Base-by-base conservation (phyloP, 208 protist genomes). In the Leishmania tropica region DNA sequence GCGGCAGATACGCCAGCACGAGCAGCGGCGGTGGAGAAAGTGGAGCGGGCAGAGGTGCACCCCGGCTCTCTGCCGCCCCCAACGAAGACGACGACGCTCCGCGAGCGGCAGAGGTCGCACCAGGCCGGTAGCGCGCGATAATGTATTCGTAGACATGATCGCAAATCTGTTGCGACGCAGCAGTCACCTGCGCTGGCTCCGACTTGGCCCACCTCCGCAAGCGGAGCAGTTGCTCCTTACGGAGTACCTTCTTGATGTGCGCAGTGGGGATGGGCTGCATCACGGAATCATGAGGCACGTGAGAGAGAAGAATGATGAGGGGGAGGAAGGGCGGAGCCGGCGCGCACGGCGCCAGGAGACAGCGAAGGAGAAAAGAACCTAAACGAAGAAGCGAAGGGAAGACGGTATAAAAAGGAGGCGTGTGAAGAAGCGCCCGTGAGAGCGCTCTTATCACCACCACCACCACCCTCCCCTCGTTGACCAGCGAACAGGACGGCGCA, bases 1-100 rank as follows among this genome's bases (percentile, higher is more conserved):
- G 81, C 0, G 94, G 92, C 48, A 94, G 81, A 67, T 95, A 96
- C 3, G 85, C 87, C 65, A 92, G 91, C 5, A 96, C 45, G 47
- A 92, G 79, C 3, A 97, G 75, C 31, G 87, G 80, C 0, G 75
- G 53, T 35, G 75, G n/a, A 31, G 68, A 19, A 24, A 47, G 73
- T 7, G 0, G 28, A 7, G 48, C 31, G 31, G 21, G 68, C 7
- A 28, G 68, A 24, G 42, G 5, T 51, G 68, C 7, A 31, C 35
- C 68, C 68, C 3, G 68, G 21, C 40, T 13, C 21, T 10, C 37
- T 10, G 19, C 21, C 4, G 2, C 15, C 10, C 42, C 42, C 21
- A 47, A 47, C 10, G 15, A 6, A 8, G 10, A 47, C 68, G 10
- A 35, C 42, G 13, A 24, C 11, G 35, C 7, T 17, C 42, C 68